Evolutionary conservation across 768 basidiomycete genomes (phyloP).

Genomic region (Melanogaster broomeanus): DNA sequence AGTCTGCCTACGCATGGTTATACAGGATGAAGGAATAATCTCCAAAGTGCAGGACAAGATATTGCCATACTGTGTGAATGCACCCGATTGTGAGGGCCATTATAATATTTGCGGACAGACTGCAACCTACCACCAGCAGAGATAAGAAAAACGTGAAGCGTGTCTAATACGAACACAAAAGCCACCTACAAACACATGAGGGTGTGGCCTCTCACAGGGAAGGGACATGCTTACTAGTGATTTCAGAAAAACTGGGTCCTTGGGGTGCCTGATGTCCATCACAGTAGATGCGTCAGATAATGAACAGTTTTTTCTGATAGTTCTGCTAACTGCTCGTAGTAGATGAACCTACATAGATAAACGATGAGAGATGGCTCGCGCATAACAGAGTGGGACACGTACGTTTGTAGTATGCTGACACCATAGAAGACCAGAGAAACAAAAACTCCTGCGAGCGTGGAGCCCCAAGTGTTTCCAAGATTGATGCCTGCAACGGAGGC

Average conservation of each 20-base stretch:
- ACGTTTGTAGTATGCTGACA: slow-evolving; percentile 32
- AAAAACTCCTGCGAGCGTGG: slow-evolving; percentile 20
- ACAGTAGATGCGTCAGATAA: neutral
- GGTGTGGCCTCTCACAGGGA: neutral
- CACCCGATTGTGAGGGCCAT: slow-evolving; percentile 1
- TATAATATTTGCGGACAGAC: neutral
- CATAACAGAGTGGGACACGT: neutral
- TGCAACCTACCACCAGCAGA: slow-evolving; percentile 16
- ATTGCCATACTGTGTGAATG: slow-evolving; percentile 23
- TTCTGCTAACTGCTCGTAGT: slow-evolving; percentile 24
- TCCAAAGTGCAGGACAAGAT: slow-evolving; percentile 23
- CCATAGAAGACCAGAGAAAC: slow-evolving; percentile 21
- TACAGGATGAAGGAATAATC: slow-evolving; percentile 9
- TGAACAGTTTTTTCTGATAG: neutral
- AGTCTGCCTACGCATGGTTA: slow-evolving; percentile 20
- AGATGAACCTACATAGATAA: slow-evolving; percentile 17
- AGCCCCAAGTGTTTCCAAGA: slow-evolving; percentile 21
- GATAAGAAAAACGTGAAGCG: slow-evolving; percentile 18
- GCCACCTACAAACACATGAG: slow-evolving; percentile 18
- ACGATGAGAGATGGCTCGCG: neutral
- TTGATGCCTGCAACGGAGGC: slow-evolving; percentile 5
- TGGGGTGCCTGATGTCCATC: slow-evolving; percentile 12
- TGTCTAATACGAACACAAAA: too few relatives aligned
- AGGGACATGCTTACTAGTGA: slow-evolving; percentile 7
- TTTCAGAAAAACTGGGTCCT: slow-evolving; percentile 13